Evolutionary conservation across 2,329 filamentous ascomycete species (phyloP), one percentile per base, ranked within the genome.

Genomic region (Clarireedia paspali): DNA sequence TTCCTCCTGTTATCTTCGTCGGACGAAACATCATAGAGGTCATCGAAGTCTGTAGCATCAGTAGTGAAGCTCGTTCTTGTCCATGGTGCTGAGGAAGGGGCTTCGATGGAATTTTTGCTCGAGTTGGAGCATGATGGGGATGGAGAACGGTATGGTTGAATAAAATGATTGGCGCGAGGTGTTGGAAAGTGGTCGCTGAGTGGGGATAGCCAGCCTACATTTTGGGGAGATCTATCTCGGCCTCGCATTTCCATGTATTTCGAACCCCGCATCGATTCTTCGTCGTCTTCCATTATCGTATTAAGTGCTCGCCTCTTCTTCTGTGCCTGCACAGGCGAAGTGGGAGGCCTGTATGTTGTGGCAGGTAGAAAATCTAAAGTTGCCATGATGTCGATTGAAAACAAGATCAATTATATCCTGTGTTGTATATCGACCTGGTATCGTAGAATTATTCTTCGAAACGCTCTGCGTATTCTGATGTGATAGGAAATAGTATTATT

Each of bases 11-110:
- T 64, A 64, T 95, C 90, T 54, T 90, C 83, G 62, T 95, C 90
- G 15, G 89, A 68, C 50, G 67, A 91, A 44, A 89, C 80, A 70
- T 94, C 88, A 70, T 96, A 96, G 49, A 96, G 75, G 65, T 95
- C 89, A 71, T 95, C 89, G 65, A 92, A 92, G 61, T 89, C 85
- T 63, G 82, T 88, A 60, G 79, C 78, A 64, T 83, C 81, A 62
- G 85, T 85, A 69, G 79, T 75, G 64, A 77, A 72, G 74, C 80
- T 87, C 64, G 76, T 75, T 64, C 82, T 77, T 59, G 71, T 84
- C 87, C 86, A 84, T 26, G 76, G 77, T 60, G 80, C 77, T 23
- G 80, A 82, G 42, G 76, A 79, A 9, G 74, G 76, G 64, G 76
- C 77, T 53, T 76, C 82, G 17, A 27, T 26, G 56, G 80, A 81